Percentiles rank a stretch among this genome's conserved stretches.
Conservation (phyloP, 2,329 filamentous ascomycete species). For the Aureobasidium uvarum region DNA sequence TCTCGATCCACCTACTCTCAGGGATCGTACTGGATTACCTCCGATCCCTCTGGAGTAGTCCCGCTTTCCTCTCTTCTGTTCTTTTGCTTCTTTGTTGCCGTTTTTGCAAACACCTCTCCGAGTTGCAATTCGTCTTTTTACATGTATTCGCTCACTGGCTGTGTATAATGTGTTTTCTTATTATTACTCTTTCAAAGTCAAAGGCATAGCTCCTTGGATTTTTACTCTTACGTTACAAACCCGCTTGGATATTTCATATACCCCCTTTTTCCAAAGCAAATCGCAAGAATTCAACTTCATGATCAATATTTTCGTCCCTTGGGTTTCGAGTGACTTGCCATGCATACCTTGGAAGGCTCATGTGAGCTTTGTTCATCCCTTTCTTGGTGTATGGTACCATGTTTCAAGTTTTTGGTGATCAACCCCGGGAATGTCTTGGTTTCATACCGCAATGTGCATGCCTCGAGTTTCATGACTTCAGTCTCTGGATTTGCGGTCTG, state of each 20-base stretch:
- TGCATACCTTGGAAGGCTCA: too few relatives aligned
- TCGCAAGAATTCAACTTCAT: too few relatives aligned
- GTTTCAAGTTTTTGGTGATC: too few relatives aligned
- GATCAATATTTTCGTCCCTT: too few relatives aligned
- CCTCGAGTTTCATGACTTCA: too few relatives aligned
- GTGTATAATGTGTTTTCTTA: conserved; percentile 4
- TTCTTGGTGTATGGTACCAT: too few relatives aligned
- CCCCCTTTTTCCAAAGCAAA: not conserved
- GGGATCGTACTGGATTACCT: not conserved
- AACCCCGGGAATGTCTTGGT: too few relatives aligned
- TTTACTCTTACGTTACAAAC: not conserved
- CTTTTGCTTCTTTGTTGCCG: not conserved
- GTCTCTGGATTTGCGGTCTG: too few relatives aligned
- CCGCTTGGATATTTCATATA: not conserved
- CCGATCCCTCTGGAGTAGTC: not conserved
- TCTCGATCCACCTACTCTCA: not conserved
- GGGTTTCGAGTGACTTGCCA: too few relatives aligned
- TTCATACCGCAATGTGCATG: too few relatives aligned
- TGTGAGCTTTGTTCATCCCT: too few relatives aligned
- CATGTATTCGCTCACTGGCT: conserved; percentile 4
- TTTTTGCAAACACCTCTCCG: not conserved
- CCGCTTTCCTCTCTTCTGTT: not conserved
- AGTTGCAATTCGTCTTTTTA: not conserved
- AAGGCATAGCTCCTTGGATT: not conserved
- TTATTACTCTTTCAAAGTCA: not conserved